Evolutionary conservation across 225 moss, liverwort and hornwort species (phyloP).

Genomic region (Thuidium tamariscinum): DNA sequence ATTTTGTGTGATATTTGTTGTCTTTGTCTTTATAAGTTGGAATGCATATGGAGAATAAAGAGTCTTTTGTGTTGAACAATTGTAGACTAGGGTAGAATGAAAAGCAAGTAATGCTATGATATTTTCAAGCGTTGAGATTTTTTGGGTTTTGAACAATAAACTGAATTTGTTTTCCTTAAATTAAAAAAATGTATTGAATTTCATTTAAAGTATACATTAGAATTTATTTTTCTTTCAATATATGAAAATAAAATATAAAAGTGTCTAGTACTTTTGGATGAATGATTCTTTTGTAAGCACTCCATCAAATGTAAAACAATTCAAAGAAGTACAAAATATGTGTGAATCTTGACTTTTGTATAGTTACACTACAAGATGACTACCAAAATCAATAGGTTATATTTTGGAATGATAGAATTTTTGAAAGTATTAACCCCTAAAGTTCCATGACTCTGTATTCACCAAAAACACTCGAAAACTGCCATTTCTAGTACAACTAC

Average conservation of each 20-base stretch:
- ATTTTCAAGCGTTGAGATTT: background rate
- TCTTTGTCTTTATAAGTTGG: background rate
- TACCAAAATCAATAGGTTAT: no score
- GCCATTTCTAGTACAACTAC: no score
- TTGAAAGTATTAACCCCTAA: background rate
- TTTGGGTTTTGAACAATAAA: background rate
- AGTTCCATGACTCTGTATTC: no score
- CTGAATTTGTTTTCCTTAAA: background rate
- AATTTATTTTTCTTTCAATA: background rate
- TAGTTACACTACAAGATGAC: background rate
- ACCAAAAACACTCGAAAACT: no score
- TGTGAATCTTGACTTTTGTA: background rate
- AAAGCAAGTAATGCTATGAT: rapidly evolving
- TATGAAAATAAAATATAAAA: background rate
- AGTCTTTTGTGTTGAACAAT: no score
- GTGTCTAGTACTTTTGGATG: background rate
- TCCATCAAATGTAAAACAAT: background rate
- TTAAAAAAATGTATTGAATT: rapidly evolving
- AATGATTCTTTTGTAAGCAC: rapidly evolving
- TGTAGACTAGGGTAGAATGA: background rate
- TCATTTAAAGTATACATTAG: no score
- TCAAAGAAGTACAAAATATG: no score
- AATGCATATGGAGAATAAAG: background rate
- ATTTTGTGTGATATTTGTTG: background rate
- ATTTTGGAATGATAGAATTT: background rate